Evolutionary conservation across 2,329 filamentous ascomycete genomes (phyloP), one percentile per base, ranked within the genome.

Genomic region (Thelonectria blattea): DNA sequence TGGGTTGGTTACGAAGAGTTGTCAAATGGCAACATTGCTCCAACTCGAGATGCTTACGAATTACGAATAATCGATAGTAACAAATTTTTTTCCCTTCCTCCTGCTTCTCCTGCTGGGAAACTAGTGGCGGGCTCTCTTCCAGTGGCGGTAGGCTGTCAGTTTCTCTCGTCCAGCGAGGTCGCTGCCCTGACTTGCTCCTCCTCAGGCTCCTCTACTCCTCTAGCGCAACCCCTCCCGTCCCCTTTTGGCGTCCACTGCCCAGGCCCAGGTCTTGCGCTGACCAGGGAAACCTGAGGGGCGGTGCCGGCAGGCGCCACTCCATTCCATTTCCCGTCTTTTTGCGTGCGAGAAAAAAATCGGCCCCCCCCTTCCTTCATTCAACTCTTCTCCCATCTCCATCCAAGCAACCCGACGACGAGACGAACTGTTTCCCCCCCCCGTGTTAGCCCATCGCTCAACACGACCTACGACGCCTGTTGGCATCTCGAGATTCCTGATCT

Each of bases 381-480:
- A 69, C 67, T 65, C 67, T 69, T 62, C 67, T 66, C 69, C 64
- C 68, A 70, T 65, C 60, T 61, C 24, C 49, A 61, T 52, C 49
- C 48, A 56, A 62, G 45, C 58, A 42, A 57, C 42, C 68, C 62
- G 67, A 70, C 68, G 66, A 64, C 65, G 58, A 60, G 53, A 57
- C 52, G 27, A 68, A 69, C 53, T 59, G 37, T 62, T 39, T n/a
- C n/a, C n/a, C 61, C 43, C 20, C 27, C 30, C 59, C 56, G 68
- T 70, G 68, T 70, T 69, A 61, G 66, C 66, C 59, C 58, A 66
- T 61, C 68, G 66, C 60, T 49, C 41, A 45, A 70, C 66, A 69
- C 68, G 30, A 51, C 60, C 61, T 66, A 56, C 61, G 58, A 70
- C 58, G 58, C 56, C 54, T 60, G 22, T 55, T 51, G 60, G 70